Percentiles rank a stretch among this genome's conserved stretches.
Conservation (phyloP, 352 stramenopile species). For the Globisporangium splendens region DNA sequence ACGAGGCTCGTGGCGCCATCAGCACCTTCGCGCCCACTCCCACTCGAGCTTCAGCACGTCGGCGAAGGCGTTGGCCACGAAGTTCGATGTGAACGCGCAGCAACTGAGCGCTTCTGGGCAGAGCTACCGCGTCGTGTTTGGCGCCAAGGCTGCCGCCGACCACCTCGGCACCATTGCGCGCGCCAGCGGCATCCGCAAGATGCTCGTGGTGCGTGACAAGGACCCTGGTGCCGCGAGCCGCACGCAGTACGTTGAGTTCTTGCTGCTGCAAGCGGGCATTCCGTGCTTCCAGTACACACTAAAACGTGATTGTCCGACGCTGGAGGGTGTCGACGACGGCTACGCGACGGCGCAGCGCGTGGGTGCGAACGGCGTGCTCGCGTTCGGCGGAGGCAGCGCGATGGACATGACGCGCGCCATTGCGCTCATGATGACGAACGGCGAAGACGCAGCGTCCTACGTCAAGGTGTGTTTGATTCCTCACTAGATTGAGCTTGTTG, state of each 20-base stretch:
- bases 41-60: conserved; percentile 1
- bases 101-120: conserved; percentile 42
- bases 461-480: conserved; percentile 7
- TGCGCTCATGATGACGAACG: conserved; percentile 48
- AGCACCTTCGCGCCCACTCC: too few species aligned
- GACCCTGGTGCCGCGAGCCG: conserved; percentile 47
- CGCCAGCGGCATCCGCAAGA: conserved; percentile 47
- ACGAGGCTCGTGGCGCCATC: too few species aligned
- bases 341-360: conserved; percentile 52
- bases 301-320: conserved; percentile 58
- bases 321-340: conserved; percentile 50
- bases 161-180: conserved; percentile 37
- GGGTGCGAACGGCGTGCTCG: conserved; percentile 61
- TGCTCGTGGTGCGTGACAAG: conserved; percentile 68
- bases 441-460: conserved; percentile 32
- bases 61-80: conserved; percentile 23
- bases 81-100: conserved; percentile 33
- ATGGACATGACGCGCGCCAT: conserved; percentile 64
- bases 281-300: conserved; percentile 77
- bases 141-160: conserved; percentile 35
- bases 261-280: conserved; percentile 63
- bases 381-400: conserved; percentile 60
- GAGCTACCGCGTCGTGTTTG: conserved; percentile 42
- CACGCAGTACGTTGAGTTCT: conserved; percentile 67
- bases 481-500: not conserved